Base-by-base conservation (phyloP, 1,139 yeast species). In the Suhomyces kunorum region DNA sequence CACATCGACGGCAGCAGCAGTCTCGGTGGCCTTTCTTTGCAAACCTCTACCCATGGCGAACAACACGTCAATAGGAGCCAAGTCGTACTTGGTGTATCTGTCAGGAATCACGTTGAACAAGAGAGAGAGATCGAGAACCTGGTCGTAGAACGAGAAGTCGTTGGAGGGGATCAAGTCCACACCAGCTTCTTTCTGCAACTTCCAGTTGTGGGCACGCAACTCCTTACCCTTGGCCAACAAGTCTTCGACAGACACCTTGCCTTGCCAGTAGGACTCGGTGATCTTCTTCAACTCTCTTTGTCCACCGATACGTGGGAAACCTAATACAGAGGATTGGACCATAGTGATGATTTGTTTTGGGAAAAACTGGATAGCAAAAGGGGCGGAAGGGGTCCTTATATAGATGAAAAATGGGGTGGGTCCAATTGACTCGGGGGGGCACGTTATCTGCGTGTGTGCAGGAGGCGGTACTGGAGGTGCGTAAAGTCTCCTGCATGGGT, bases 11-110 rank as follows among this genome's bases (percentile, higher is more conserved):
- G 95, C 95, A 56, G 85, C 79, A 49, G 82, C 68, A 55, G 90
- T 66, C 56, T 86, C 96, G 54, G 94, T 86, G 55, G 95, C 96
- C 73, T 86, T 83, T 76, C 94, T 87, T 80, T 94, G 98, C 68
- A 92, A 81, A 83, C 98, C 98, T 82, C 98, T 89, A 73, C 98
- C 98, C 98, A 92, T 94, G 63, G 98, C 98, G 68, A 92, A 92
- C 63, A 87, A 76, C 51, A 89, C 88, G 71, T 92, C 98, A 59
- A 92, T 78, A 67, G 90, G 84, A 52, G 90, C 82, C 66, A 92
- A 81, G 62, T 85, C 81, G 74, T 78, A 87, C 79, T 92, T 87
- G 73, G 90, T 77, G 85, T 92, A 92, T 75, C 98, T 86, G 59
- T 87, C 95, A 64, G 98, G 98, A 64, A 92, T 81, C 56, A 84